These are phyloP conservation scores for Microsporum audouinii DNA, from an alignment of 2,329 filamentous ascomycete genomes.

Conservation along the genomic window DNA sequence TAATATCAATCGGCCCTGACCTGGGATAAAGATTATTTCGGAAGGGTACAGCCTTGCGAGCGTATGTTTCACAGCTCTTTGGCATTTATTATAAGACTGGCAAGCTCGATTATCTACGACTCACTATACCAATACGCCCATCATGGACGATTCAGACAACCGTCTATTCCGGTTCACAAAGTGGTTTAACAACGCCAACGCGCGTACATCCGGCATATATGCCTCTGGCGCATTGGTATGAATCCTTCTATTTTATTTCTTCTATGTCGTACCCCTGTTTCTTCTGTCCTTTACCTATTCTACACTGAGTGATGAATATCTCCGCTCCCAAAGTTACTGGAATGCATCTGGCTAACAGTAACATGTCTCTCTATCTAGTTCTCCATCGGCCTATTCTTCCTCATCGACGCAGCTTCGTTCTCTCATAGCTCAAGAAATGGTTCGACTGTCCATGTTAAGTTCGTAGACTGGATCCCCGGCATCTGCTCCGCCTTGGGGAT, in stretches of 20 bases:
- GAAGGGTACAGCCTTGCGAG: background rate
- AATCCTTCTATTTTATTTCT: conserved; percentile 1
- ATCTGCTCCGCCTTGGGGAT: conserved; percentile 60
- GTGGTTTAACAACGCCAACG: conserved; percentile 55
- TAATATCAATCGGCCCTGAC: background rate
- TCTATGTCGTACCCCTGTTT: background rate
- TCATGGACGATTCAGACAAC: conserved; percentile 38
- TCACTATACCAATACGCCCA: background rate
- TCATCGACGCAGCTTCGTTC: conserved; percentile 55
- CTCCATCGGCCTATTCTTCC: conserved; percentile 57
- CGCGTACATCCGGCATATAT: conserved; percentile 56
- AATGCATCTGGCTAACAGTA: background rate
- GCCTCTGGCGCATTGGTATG: conserved; percentile 52
- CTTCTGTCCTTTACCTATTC: background rate
- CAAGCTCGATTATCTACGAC: background rate
- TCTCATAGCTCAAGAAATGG: conserved; percentile 52
- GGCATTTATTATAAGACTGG: background rate
- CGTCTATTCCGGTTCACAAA: conserved; percentile 57
- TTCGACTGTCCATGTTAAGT: conserved; percentile 53
- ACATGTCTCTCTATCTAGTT: conserved; percentile 38
- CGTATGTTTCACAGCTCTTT: background rate
- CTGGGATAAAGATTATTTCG: background rate
- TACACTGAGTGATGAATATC: background rate
- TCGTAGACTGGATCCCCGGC: conserved; percentile 60
- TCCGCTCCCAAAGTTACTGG: background rate